phyloP scores from a whole-genome alignment of 1,284 basidiomycete species.

The Inonotus hispidus region DNA sequence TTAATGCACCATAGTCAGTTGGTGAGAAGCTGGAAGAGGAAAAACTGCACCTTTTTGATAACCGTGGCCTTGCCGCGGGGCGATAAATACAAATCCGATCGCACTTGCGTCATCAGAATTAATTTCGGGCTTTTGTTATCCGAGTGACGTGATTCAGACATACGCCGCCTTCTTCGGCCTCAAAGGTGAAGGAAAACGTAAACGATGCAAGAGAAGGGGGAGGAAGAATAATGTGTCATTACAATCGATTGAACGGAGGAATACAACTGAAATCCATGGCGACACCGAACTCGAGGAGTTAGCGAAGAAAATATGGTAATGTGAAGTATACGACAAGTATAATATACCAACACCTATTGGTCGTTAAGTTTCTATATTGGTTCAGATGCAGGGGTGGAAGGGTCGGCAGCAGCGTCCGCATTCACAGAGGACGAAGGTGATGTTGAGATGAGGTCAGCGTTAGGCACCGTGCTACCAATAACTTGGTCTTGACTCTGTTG shows the following conservation, averaged over 20 bases:
- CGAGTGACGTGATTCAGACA: background rate
- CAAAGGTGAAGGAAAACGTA: no score
- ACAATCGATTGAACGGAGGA: background rate
- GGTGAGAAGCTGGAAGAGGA: background rate
- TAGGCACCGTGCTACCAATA: background rate
- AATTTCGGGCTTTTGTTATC: conserved; percentile 2
- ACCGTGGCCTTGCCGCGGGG: background rate
- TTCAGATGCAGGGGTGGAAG: conserved; percentile 7
- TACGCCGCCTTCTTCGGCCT: background rate
- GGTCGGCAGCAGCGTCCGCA: background rate
- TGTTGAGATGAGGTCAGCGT: background rate
- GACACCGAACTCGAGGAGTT: background rate
- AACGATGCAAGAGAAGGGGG: no score
- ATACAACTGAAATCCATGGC: background rate
- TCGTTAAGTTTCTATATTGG: conserved; percentile 3
- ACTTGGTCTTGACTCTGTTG: background rate
- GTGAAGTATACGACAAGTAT: background rate
- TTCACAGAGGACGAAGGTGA: background rate
- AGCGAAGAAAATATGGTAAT: background rate
- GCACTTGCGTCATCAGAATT: background rate
- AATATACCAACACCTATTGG: conserved; percentile 1
- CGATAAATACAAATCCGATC: background rate
- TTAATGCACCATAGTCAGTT: background rate
- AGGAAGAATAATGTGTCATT: background rate
- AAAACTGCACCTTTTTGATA: background rate